phyloP scores from a whole-genome alignment of 2,329 filamentous ascomycete species.

The Westerdykella ornata region DNA sequence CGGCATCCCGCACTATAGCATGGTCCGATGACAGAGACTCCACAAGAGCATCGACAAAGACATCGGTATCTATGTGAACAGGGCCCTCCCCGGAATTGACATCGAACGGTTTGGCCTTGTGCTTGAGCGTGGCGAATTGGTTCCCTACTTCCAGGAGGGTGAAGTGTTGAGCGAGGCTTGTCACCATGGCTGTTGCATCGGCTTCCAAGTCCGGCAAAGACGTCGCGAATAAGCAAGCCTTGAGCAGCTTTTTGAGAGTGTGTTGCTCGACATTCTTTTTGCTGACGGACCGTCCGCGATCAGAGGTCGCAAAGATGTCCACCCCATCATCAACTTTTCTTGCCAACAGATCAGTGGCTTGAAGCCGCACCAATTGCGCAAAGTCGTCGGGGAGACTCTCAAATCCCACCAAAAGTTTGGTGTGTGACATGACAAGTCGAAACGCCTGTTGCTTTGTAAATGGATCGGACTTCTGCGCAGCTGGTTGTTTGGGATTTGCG shows the following conservation, averaged over 20 bases:
- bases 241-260: conserved; percentile 76
- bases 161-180: conserved; percentile 82
- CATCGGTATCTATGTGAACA: conserved; percentile 75
- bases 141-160: conserved; percentile 82
- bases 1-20: conserved; percentile 70
- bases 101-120: conserved; percentile 71
- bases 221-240: conserved; percentile 78
- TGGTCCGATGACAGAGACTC: conserved; percentile 86
- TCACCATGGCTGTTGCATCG: conserved; percentile 67
- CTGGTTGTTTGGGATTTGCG: conserved; percentile 50
- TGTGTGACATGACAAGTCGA: conserved; percentile 75
- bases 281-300: conserved; percentile 72
- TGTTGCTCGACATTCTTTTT: conserved; percentile 84
- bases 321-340: conserved; percentile 66
- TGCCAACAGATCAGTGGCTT: conserved; percentile 76
- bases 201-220: conserved; percentile 74
- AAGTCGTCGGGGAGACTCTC: conserved; percentile 88
- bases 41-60: conserved; percentile 82
- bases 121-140: conserved; percentile 73
- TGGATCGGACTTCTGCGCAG: conserved; percentile 61
- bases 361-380: conserved; percentile 72
- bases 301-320: conserved; percentile 64
- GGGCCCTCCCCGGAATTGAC: conserved; percentile 81
- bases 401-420: conserved; percentile 83
- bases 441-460: conserved; percentile 94